Base-by-base conservation (phyloP, 176 grass and related monocot genomes). In the Themeda triandra region DNA sequence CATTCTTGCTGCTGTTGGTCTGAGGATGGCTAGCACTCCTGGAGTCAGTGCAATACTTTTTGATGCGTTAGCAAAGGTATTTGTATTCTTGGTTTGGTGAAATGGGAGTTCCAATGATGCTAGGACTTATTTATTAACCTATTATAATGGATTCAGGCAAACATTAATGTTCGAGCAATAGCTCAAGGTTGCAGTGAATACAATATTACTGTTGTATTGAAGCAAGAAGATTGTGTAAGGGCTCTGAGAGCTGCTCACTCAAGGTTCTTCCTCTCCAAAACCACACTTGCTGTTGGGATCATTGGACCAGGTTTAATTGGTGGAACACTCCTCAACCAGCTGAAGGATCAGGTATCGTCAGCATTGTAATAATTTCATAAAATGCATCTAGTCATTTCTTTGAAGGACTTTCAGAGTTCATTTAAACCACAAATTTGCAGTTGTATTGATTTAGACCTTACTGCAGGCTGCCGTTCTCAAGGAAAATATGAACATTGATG, bases 131-230 rank as follows among this genome's bases (percentile, higher is more conserved):
- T 80, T 44, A 86, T 79, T 74, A 30, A 21, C 7, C 49, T 80
- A 28, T 83, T 75, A 71, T 82, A 76, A 76, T 35, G 63, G 25
- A 32, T 73, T 42, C 87, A 98, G 96, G 96, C 96, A 86, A 95
- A 95, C 65, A 98, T 98, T 84, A 98, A 98, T 82, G 96, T 98
- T 66, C 86, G 96, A 65, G 96, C 96, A 62, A 98, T 98, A 92
- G 93, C 96, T 69, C 96, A 98, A 91, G 96, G 96, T 59, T 95
- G 96, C 87, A 98, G 96, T 65, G 96, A 98, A 84, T 98, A 95
- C 85, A 98, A 98, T 86, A 98, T 98, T 75, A 98, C 96, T 78
- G 92, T 98, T 40, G 96, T 98, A 41, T 79, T 98, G 77, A 98
- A 98, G 80, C 96, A 98, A 93, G 93, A 93, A 82, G 96, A 98